A percentile compares a stretch with the other conserved stretches of the same genome.
Conservation (phyloP, 2,329 filamentous ascomycete species). For the Fusarium odoratissimum region DNA sequence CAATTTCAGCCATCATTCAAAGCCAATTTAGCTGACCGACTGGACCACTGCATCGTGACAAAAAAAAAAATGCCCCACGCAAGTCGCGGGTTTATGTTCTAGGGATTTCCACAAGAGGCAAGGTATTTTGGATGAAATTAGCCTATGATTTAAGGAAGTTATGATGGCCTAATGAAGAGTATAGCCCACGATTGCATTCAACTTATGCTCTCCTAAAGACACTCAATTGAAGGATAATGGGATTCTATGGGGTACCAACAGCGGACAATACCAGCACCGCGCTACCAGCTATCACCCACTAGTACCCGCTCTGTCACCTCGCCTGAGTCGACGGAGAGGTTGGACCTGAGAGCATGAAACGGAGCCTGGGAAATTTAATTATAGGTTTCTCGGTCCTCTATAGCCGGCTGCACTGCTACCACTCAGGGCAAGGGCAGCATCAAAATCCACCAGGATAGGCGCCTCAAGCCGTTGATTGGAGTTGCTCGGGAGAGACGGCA, state of each 20-base stretch:
- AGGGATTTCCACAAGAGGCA: neutral
- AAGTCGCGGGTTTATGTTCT: conserved; percentile 16
- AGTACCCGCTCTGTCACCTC: conserved; percentile 33
- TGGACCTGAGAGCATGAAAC: conserved; percentile 24
- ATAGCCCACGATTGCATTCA: neutral
- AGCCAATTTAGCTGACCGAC: conserved; percentile 30
- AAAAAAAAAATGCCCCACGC: conserved; percentile 25
- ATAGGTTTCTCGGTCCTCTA: conserved; percentile 22
- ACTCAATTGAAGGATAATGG: neutral
- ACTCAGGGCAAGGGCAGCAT: conserved; percentile 26
- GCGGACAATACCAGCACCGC: conserved; percentile 8
- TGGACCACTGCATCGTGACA: conserved; percentile 7
- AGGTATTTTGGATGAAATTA: neutral
- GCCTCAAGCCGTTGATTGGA: conserved; percentile 10
- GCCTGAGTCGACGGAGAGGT: conserved; percentile 29
- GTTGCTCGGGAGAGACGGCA: conserved; percentile 39
- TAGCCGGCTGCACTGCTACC: neutral
- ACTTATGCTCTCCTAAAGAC: neutral
- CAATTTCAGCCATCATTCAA: conserved; percentile 29
- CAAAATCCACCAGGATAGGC: conserved; percentile 34
- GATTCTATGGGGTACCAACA: neutral
- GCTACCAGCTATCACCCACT: conserved; percentile 7
- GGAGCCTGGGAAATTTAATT: conserved; percentile 42
- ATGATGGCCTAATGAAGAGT: neutral
- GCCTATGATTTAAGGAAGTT: neutral